These are phyloP conservation scores for Phoma sp. DNA, from an alignment of 2,329 filamentous ascomycete genomes.

Conservation along the genomic window DNA sequence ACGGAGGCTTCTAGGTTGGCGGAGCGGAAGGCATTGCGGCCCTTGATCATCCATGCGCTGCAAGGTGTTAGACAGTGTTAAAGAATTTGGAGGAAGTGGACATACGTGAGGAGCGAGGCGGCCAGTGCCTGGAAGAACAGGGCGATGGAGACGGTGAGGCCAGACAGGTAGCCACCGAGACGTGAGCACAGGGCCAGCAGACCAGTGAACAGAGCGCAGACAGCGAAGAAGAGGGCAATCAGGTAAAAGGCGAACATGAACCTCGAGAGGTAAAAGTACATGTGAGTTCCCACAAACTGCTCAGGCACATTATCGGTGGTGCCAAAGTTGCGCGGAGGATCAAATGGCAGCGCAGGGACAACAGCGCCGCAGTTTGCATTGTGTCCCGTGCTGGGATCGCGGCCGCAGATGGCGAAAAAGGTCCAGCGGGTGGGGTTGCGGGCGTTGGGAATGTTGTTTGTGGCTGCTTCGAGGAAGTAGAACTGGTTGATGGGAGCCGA, in stretches of 20 bases:
- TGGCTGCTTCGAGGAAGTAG: conserved; percentile 86
- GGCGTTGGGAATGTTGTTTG: conserved; percentile 67
- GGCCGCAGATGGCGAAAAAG: conserved; percentile 83
- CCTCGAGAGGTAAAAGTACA: conserved; percentile 84
- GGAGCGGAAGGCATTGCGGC: conserved; percentile 69
- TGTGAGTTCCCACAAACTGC: conserved; percentile 63
- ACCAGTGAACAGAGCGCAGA: conserved; percentile 70
- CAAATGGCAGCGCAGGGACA: conserved; percentile 72
- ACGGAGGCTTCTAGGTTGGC: conserved; percentile 65
- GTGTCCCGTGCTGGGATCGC: conserved; percentile 58
- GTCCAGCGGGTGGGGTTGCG: conserved; percentile 79
- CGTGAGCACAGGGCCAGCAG: conserved; percentile 75
- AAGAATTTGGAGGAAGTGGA: conserved; percentile 19
- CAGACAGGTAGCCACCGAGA: conserved; percentile 72
- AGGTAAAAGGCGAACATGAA: conserved; percentile 94
- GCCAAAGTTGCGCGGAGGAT: conserved; percentile 67
- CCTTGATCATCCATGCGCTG: conserved; percentile 73
- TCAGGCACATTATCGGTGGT: conserved; percentile 61
- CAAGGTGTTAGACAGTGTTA: conserved; percentile 11
- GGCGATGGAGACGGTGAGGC: conserved; percentile 64
- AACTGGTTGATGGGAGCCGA: conserved; percentile 71
- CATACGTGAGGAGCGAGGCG: conserved; percentile 79
- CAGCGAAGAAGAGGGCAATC: conserved; percentile 81
- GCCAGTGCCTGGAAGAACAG: conserved; percentile 74
- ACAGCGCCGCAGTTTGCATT: conserved; percentile 68